These are phyloP conservation scores for Calcarisporium arbuscula DNA, from an alignment of 2,329 filamentous ascomycete species.

Conservation along the genomic window DNA sequence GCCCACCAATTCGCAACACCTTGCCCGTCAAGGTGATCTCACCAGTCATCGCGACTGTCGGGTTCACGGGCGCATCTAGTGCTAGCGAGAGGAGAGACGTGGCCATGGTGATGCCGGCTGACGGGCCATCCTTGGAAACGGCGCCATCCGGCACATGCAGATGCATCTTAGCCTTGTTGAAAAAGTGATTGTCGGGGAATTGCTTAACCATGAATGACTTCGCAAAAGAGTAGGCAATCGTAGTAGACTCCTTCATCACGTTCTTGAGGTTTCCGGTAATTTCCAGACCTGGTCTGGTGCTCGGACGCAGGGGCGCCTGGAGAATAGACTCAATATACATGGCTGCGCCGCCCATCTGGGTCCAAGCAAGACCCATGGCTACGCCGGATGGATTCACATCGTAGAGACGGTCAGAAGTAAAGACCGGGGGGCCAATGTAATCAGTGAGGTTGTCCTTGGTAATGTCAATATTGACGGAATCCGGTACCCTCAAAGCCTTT, in stretches of 20 bases:
- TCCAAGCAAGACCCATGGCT: conserved; percentile 97
- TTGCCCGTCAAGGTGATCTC: conserved; percentile 96
- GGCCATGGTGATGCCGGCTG: conserved; percentile 97
- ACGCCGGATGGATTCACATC: conserved; percentile 90
- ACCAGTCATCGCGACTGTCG: conserved; percentile 94
- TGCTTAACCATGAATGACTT: conserved; percentile 80
- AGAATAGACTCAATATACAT: conserved; percentile 97
- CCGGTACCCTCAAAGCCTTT: conserved; percentile 74
- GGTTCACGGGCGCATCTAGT: conserved; percentile 69
- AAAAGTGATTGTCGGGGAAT: conserved; percentile 89
- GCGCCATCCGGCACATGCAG: conserved; percentile 95
- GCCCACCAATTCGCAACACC: conserved; percentile 85
- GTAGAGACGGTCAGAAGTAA: conserved; percentile 92
- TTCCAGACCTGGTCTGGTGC: conserved; percentile 73
- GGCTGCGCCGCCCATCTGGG: conserved; percentile 90
- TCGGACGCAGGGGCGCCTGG: conserved; percentile 69
- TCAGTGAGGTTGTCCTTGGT: conserved; percentile 88
- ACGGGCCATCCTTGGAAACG: conserved; percentile 88
- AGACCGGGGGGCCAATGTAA: conserved; percentile 92
- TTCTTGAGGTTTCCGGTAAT: conserved; percentile 91
- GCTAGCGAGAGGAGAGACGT: conserved; percentile 83
- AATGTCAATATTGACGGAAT: conserved; percentile 79
- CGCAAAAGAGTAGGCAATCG: conserved; percentile 92
- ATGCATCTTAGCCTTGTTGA: conserved; percentile 91
- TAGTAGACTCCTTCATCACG: conserved; percentile 97